These are phyloP conservation scores for Grigorovia transvaalensis DNA, from an alignment of 805 yeast species.

Conservation along the genomic window DNA sequence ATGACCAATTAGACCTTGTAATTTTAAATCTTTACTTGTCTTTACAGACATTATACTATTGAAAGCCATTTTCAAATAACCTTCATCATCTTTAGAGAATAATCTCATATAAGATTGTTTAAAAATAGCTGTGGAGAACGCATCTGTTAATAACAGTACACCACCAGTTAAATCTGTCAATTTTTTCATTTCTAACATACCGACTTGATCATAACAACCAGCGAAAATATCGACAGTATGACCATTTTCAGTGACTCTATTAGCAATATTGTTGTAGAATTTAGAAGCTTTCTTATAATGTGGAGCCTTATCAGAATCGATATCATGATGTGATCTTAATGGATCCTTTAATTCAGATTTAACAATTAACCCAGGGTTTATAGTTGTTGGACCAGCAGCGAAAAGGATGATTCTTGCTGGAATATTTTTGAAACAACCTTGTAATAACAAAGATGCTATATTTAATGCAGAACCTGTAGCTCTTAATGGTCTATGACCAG, in stretches of 20 bases:
- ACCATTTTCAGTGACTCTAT: constrained; percentile 58
- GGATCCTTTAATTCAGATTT: constrained; percentile 89
- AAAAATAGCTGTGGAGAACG: constrained; percentile 89
- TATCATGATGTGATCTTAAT: constrained; percentile 92
- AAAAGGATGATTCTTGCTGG: constrained; percentile 87
- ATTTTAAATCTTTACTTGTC: constrained; percentile 77
- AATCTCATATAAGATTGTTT: constrained; percentile 83
- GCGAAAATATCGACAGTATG: constrained; percentile 86
- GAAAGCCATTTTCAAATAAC: constrained; percentile 80
- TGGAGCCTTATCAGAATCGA: constrained; percentile 81
- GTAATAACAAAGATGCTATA: constrained; percentile 72
- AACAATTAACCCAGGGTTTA: constrained; percentile 90
- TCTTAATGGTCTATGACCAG: constrained; percentile 77
- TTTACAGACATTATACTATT: constrained; percentile 82
- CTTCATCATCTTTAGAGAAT: constrained; percentile 79
- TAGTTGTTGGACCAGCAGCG: constrained; percentile 92
- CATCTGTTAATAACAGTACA: constrained; percentile 75
- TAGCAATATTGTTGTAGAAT: constrained; percentile 66
- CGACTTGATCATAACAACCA: constrained; percentile 94
- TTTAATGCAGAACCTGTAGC: constrained; percentile 89
- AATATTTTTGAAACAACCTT: constrained; percentile 70
- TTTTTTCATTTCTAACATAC: constrained; percentile 86
- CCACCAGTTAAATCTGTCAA: constrained; percentile 86
- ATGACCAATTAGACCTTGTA: constrained; percentile 90
- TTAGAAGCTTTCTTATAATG: constrained; percentile 80